A percentile compares a stretch with the other conserved stretches of the same genome.
Conservation (phyloP, 2,329 filamentous ascomycete genomes). For the Botrytis sinoallii region DNA sequence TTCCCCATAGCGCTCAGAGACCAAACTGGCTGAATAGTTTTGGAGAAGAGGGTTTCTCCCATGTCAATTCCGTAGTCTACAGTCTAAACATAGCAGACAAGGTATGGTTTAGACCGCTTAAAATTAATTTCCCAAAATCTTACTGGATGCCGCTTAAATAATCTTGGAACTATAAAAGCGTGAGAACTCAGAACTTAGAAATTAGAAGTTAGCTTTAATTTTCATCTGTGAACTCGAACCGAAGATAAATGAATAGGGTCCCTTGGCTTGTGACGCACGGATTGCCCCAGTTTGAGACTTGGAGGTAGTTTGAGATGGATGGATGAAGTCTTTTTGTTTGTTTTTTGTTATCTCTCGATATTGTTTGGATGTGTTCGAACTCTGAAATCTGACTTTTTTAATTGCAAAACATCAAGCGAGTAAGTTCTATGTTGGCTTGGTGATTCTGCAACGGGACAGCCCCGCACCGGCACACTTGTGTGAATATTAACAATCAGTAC, state of each 20-base stretch:
- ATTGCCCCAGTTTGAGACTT: conserved; percentile 13
- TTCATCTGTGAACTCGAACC: neutral
- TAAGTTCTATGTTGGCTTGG: neutral
- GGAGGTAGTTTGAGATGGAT: conserved; percentile 2
- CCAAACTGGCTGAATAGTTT: conserved; percentile 9
- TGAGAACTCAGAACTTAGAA: neutral
- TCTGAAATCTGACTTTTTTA: neutral
- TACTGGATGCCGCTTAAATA: conserved; percentile 3
- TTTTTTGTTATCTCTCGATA: neutral
- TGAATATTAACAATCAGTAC: neutral
- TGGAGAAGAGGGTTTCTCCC: conserved; percentile 5
- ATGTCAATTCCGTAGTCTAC: conserved; percentile 1
- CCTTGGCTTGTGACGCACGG: conserved; percentile 11
- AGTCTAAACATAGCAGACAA: conserved; percentile 14
- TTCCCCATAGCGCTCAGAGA: conserved; percentile 12
- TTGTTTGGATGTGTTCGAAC: neutral
- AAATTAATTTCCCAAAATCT: conserved; percentile 8
- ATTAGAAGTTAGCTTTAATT: neutral
- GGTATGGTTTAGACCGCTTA: conserved; percentile 10
- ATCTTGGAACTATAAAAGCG: conserved; percentile 10
- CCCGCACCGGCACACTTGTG: neutral
- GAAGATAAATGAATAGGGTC: neutral
- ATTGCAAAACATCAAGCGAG: neutral
- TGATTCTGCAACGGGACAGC: neutral
- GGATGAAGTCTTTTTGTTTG: neutral